Percentiles rank a stretch among this genome's conserved stretches.
phyloP scores from a whole-genome alignment of 176 grass and related monocot genomes.

The Musa troglodytarum region DNA sequence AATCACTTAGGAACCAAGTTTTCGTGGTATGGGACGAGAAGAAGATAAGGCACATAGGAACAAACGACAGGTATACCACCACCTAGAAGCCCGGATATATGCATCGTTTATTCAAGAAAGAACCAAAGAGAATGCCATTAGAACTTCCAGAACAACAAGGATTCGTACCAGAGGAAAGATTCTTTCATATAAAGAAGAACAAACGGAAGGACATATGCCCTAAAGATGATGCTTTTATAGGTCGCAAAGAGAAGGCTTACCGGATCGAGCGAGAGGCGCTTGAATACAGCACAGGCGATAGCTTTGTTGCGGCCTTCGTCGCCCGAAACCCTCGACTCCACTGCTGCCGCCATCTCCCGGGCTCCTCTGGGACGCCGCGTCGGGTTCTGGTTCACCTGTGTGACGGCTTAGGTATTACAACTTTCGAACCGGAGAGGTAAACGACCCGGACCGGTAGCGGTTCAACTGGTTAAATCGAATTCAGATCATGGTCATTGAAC shows the following conservation, averaged over 20 bases:
- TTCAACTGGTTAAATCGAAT: no score
- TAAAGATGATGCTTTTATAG: neutral
- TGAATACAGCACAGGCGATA: constrained; percentile 62
- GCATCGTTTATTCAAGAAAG: no score
- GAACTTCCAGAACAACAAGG: no score
- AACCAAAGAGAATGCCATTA: no score
- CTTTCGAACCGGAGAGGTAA: neutral
- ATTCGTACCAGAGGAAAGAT: neutral
- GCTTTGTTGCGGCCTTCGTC: constrained; percentile 38
- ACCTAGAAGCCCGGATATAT: no score
- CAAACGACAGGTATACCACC: no score
- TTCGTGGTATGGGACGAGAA: no score
- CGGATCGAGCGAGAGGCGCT: constrained; percentile 43
- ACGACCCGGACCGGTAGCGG: no score
- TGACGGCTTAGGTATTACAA: neutral
- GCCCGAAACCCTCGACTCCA: constrained; percentile 3
- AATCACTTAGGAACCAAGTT: no score
- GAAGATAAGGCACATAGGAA: no score
- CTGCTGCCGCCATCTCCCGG: neutral
- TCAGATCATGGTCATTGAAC: no score
- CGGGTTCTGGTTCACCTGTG: neutral
- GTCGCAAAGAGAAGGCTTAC: constrained; percentile 20
- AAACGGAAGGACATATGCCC: neutral
- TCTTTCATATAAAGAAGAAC: neutral
- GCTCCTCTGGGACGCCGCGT: neutral